These are phyloP conservation scores for Sporisorium exsertum DNA, from an alignment of 1,284 basidiomycete species.

Conservation along the genomic window DNA sequence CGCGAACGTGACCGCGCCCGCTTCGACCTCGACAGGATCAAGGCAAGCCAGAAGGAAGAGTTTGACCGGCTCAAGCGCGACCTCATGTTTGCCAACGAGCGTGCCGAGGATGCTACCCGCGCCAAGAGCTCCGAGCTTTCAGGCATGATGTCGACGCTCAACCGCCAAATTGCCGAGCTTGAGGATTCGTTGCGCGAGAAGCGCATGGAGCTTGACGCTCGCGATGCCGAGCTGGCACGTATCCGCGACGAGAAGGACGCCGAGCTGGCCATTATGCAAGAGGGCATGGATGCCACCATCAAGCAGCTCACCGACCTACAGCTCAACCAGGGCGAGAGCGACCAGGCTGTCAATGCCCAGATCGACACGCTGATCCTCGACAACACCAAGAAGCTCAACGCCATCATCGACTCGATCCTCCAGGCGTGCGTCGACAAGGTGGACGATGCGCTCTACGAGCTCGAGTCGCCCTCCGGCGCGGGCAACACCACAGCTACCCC, in stretches of 20 bases:
- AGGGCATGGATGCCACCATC: constrained; percentile 93
- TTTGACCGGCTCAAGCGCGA: constrained; percentile 92
- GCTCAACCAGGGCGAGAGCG: constrained; percentile 84
- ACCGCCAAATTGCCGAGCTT: constrained; percentile 92
- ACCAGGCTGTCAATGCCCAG: constrained; percentile 91
- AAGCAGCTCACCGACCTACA: constrained; percentile 88
- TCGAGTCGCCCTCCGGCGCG: constrained; percentile 91
- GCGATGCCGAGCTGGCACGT: constrained; percentile 80
- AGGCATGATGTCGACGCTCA: constrained; percentile 88
- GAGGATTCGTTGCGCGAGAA: constrained; percentile 90
- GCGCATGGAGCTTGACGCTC: constrained; percentile 77
- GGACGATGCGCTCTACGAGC: constrained; percentile 95
- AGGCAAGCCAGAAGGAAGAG: constrained; percentile 92
- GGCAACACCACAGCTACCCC: constrained; percentile 97
- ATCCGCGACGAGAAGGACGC: constrained; percentile 95
- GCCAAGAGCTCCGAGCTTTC: constrained; percentile 94
- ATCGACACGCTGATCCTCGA: constrained; percentile 97
- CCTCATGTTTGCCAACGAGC: constrained; percentile 95
- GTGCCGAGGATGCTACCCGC: constrained; percentile 91
- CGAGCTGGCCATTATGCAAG: constrained; percentile 94
- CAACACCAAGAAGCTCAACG: constrained; percentile 96
- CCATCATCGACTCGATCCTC: constrained; percentile 98
- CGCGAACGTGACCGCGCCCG: constrained; percentile 94
- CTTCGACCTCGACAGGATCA: constrained; percentile 95
- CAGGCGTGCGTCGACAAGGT: constrained; percentile 95